Base-by-base conservation (phyloP, 176 grass and related monocot genomes). In the Musa acuminata region DNA sequence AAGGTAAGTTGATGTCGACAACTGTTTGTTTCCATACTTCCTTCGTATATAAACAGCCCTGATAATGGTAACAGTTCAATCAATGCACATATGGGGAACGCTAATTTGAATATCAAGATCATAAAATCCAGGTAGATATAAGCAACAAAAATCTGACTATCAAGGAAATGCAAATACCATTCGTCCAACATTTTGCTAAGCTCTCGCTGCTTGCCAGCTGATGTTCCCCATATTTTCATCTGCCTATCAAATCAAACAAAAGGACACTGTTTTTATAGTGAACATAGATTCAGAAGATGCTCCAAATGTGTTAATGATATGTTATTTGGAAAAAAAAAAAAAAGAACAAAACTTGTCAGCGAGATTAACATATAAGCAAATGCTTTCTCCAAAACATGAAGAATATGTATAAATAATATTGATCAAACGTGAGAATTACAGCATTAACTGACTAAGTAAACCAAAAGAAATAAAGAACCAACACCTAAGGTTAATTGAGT, bases 141-240 rank as follows among this genome's bases (percentile, higher is more conserved):
- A 20, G 74, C 29, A 75, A 80, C 67, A 82, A 20, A 77, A 24
- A 51, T 55, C 19, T 22, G 8, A 67, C 11, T 8, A 67, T n/a
- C 49, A 22, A 73, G 12, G 9, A 77, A 72, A 25, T 74, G 62
- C 52, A 53, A 48, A 83, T 98, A 98, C 94, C 90, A 98, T 89
- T 98, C 90, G 26, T 98, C 94, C 87, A 98, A 82, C 94, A 98
- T 89, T 93, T 93, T 91, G 77, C 82, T 82, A 82, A 98, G 90
- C 54, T 98, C 83, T 79, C 66, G 90, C 83, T 98, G 90, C 80
- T 89, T 98, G 64, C 77, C 82, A 49, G 80, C 57, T 85, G 90
- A 98, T 81, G 87, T 98, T 78, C 94, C 90, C 90, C 90, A 98
- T 67, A 49, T 93, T 79, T 89, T 87, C 94, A 98, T 91, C 75